A percentile compares a stretch with the other conserved stretches of the same genome.
phyloP scores from a whole-genome alignment of 2,329 filamentous ascomycete species.

The Penicillium occitanis region DNA sequence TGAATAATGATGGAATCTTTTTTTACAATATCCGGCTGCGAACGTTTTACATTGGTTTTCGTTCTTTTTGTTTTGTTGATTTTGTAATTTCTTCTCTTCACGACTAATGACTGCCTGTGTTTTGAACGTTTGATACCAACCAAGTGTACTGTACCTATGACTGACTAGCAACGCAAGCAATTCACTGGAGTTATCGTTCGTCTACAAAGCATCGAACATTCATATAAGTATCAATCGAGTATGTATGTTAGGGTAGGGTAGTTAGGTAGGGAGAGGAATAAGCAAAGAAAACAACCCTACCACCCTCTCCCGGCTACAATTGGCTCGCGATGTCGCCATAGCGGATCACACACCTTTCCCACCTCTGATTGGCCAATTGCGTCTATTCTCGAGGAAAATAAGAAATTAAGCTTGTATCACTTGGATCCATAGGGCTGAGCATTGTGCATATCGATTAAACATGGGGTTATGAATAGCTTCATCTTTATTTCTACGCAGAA shows the following conservation, averaged over 20 bases:
- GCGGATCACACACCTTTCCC: neutral
- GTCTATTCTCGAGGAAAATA: neutral
- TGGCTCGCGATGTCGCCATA: conserved; percentile 22
- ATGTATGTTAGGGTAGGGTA: neutral
- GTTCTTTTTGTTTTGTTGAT: neutral
- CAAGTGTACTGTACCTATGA: conserved; percentile 4
- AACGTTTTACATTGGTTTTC: neutral
- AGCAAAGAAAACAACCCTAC: neutral
- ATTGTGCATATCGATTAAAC: neutral
- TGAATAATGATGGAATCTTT: neutral
- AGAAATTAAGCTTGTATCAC: conserved; percentile 15
- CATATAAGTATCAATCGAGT: too few relatives aligned
- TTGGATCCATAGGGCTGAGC: conserved; percentile 14
- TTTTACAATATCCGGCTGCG: neutral
- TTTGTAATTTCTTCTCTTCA: conserved; percentile 1
- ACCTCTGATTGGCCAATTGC: conserved; percentile 13
- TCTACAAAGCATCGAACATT: neutral
- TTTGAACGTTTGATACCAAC: conserved; percentile 14
- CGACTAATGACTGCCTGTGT: conserved; percentile 10
- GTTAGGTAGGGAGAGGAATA: neutral
- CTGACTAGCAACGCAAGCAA: neutral
- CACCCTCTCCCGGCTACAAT: neutral
- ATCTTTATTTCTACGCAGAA: neutral
- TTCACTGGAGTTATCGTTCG: neutral
- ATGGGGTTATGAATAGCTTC: neutral